These are phyloP conservation scores for Alternaria panax DNA, from an alignment of 2,329 filamentous ascomycete species.

Conservation along the genomic window DNA sequence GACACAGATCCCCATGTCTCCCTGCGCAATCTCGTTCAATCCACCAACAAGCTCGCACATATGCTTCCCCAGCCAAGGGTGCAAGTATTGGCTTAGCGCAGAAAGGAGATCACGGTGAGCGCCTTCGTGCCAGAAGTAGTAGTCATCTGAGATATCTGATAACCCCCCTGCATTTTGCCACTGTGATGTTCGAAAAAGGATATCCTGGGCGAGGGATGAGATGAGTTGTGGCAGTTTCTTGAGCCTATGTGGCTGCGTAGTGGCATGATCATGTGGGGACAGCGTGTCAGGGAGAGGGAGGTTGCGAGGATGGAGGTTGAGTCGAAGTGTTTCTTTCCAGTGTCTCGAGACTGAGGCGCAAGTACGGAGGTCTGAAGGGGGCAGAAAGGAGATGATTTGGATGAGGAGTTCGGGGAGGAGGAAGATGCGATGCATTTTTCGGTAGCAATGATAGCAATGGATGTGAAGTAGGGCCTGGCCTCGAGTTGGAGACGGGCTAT, in stretches of 20 bases:
- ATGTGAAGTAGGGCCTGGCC: background rate
- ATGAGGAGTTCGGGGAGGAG: slow-evolving; percentile 25
- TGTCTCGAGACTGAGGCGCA: slow-evolving; percentile 12
- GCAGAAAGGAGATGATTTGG: slow-evolving; percentile 17
- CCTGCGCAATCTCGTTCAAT: slow-evolving; percentile 3
- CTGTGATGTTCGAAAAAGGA: background rate
- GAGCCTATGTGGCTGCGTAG: background rate
- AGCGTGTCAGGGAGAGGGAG: slow-evolving; percentile 13
- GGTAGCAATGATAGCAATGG: background rate
- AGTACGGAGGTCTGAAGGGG: background rate
- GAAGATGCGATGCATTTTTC: slow-evolving; percentile 21
- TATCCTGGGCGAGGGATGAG: background rate
- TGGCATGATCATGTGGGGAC: background rate
- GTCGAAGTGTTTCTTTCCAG: slow-evolving; percentile 11
- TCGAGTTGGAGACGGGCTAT: background rate
- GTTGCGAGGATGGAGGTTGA: slow-evolving; percentile 16
- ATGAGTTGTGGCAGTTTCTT: background rate
- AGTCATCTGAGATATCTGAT: slow-evolving; percentile 10
- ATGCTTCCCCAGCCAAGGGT: slow-evolving; percentile 8
- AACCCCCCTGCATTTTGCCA: background rate
- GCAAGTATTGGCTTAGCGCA: slow-evolving; percentile 11
- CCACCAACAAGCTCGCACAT: slow-evolving; percentile 2
- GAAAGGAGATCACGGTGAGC: slow-evolving; percentile 11
- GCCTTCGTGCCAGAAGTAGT: slow-evolving; percentile 21
- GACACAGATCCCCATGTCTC: slow-evolving; percentile 6